Evolutionary conservation across 2,329 filamentous ascomycete species (phyloP), one percentile per base, ranked within the genome.

Genomic region (Triangularia verruculosa): DNA sequence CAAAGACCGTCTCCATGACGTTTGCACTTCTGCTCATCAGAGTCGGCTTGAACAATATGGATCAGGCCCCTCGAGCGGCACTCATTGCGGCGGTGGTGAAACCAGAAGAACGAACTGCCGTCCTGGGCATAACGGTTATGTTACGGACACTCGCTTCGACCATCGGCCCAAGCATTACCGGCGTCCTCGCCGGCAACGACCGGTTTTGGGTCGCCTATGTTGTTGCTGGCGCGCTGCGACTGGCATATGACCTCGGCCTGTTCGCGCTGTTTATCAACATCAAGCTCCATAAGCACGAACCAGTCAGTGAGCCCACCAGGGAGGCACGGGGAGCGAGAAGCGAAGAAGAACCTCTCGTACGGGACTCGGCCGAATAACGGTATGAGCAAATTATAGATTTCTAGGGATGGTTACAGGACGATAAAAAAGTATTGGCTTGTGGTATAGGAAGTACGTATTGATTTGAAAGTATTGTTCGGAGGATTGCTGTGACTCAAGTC

Each of bases 61-160:
- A 90, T 66, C 87, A 90, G 75, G 87, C 85, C 0, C 88, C 88
- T 0, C 79, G 88, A 1, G 78, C 86, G 0, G 87, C 88, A 0
- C 85, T 90, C 63, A 88, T 90, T 57, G 86, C 87, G 0, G 86
- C 86, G 0, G 85, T 89, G 0, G 87, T 90, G 2, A 83, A 80
- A 66, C 83, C 86, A 0, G 82, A 85, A 61, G 88, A 90, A 73
- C 78, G 87, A 1, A 90, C 88, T 0, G 87, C 86, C 0, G 86
- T 88, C n/a, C 87, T 90, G 85, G 88, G 88, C 12, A 87, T 90
- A 68, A 89, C 86, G 0, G 80, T 78, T 55, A 85, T 86, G 70
- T 64, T 89, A 27, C 78, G 86, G 6, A 89, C 86, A 0, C 70
- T 89, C 11, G 84, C 86, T 0, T 80, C 84, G 65, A 86, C 79